phyloP scores from a whole-genome alignment of 2,329 filamentous ascomycete genomes.

The Xylariomycetidae sp. region DNA sequence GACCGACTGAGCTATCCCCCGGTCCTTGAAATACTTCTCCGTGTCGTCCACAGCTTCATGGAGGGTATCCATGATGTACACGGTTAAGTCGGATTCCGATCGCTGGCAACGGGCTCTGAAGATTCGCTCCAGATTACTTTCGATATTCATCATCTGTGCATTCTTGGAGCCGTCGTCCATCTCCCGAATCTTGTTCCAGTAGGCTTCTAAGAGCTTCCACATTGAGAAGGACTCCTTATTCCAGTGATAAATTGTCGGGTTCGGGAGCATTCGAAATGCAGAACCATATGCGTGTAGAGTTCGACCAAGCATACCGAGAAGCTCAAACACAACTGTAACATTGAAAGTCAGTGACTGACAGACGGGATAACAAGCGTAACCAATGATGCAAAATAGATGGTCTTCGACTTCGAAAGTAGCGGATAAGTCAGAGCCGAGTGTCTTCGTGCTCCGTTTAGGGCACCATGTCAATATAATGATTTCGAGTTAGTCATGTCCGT shows the following conservation, averaged over 20 bases:
- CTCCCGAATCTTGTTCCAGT: conserved; percentile 28
- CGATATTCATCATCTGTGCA: too few relatives aligned
- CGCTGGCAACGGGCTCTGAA: too few relatives aligned
- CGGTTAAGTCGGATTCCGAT: conserved; percentile 24
- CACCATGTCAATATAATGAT: too few relatives aligned
- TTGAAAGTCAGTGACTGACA: conserved; percentile 13
- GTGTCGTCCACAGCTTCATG: conserved; percentile 36
- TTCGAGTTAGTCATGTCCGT: too few relatives aligned
- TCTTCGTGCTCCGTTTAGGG: too few relatives aligned
- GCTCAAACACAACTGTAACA: conserved; percentile 48
- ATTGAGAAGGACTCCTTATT: conserved; percentile 44
- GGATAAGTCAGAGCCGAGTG: too few relatives aligned
- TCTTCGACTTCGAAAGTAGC: too few relatives aligned
- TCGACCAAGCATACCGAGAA: conserved; percentile 53
- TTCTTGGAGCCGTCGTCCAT: too few relatives aligned
- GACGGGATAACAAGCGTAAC: too few relatives aligned
- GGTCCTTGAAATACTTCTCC: conserved; percentile 36
- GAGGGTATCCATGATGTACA: conserved; percentile 34
- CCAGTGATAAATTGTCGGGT: conserved; percentile 52
- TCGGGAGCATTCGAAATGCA: conserved; percentile 50
- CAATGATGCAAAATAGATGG: too few relatives aligned
- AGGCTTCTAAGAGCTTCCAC: conserved; percentile 36
- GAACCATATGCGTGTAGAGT: conserved; percentile 45
- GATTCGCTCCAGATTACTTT: conserved; percentile 9
- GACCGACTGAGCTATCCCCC: conserved; percentile 18